Conservation (phyloP, 192 early-diverging fungal species). For the Mycoemilia scoparia region DNA sequence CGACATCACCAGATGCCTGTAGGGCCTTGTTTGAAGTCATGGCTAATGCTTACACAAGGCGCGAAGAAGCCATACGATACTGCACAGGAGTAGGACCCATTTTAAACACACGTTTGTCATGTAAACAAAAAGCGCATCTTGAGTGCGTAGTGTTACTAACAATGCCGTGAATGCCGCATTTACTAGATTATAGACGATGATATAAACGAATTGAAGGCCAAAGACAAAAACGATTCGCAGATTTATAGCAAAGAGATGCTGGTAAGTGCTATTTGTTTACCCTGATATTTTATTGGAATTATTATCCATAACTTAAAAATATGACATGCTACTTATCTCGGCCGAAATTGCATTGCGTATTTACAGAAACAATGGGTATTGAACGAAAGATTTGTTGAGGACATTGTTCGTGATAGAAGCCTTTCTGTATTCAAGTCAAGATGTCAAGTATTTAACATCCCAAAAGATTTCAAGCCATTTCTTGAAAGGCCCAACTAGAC, state of each 20-base stretch:
- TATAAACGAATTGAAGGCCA: too few species aligned
- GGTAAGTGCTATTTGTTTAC: too few species aligned
- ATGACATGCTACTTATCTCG: not conserved
- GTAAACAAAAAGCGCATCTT: slow-evolving; percentile 16
- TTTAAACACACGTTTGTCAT: slow-evolving; percentile 4
- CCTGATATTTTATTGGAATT: too few species aligned
- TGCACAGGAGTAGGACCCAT: slow-evolving; percentile 36
- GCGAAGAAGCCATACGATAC: slow-evolving; percentile 44
- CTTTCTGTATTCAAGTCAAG: slow-evolving; percentile 46
- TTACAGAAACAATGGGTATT: slow-evolving; percentile 43
- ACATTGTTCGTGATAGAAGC: slow-evolving; percentile 47
- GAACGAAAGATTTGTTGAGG: slow-evolving; percentile 50
- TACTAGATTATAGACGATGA: too few species aligned
- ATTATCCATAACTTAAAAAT: not conserved
- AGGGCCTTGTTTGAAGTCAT: slow-evolving; percentile 43
- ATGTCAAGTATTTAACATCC: slow-evolving; percentile 39
- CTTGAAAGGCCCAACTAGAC: too few species aligned
- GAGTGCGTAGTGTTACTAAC: not conserved
- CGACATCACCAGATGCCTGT: slow-evolving; percentile 38
- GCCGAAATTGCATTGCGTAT: slow-evolving; percentile 1
- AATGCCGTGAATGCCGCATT: too few species aligned
- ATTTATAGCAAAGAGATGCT: too few species aligned
- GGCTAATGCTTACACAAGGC: slow-evolving; percentile 39
- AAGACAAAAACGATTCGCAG: too few species aligned
- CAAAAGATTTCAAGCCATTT: slow-evolving; percentile 28